Base-by-base conservation (phyloP, 371 early-diverging fungal species). In the Nosema muscidifuracis region DNA sequence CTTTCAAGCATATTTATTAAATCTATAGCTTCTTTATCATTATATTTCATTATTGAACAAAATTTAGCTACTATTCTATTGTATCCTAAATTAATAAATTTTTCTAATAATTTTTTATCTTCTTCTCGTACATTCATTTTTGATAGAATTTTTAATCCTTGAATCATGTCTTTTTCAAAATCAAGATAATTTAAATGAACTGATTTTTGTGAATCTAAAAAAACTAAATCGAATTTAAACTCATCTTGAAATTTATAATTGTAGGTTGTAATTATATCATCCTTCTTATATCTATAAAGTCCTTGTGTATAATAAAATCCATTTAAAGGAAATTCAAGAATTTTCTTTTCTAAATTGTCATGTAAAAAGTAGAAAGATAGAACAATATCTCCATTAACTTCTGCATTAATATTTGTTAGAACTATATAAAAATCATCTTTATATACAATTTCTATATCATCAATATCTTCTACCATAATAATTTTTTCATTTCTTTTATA, bases 221-320 rank as follows among this genome's bases (percentile, higher is more conserved):
- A 51, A 10, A 77, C 72, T 18, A 77, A 4, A 68, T 77, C 78
- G 31, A 77, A 30, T n/a, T 38, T 42, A 51, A 77, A 72, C 26
- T 77, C 73, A 22, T 77, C 43, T 10, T 47, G 30, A 57, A 70
- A 77, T 30, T 42, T 60, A 24, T 58, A 68, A 26, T 20, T 33
- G 0, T 33, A 34, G 9, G 26, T 22, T 9, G 42, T 38, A 26
- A 67, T 53, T 26, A 77, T 44, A 44, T 77, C 77, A 22, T 69
- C 65, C 6, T 61, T 42, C 1, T 34, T 43, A 60, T 71, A 77
- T 53, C 77, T 58, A 47, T 57, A 77, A 0, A 77, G n/a, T 4
- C 73, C 77, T 36, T 72, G 73, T 18, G 56, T 31, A 34, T 72
- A 73, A 28, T 43, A 73, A 61, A 65, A 60, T 1, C 33, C 15